Conservation (phyloP, 306 rosid genomes). For the Fagus sylvatica region DNA sequence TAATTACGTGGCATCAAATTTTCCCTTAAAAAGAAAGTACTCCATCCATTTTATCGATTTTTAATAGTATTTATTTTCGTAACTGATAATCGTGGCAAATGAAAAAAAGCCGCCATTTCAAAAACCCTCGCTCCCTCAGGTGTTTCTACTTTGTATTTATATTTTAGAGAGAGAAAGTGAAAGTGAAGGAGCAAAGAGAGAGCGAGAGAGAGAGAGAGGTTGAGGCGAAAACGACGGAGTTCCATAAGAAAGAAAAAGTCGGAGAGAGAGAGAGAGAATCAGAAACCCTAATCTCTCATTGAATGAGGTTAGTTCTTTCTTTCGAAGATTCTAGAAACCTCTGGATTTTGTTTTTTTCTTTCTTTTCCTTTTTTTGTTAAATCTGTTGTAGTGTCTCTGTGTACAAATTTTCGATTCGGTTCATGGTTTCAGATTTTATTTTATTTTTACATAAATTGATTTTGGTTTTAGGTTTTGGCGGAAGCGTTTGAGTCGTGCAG, state of each 20-base stretch:
- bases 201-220: not conserved
- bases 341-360: not conserved
- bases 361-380: not conserved
- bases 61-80: not conserved
- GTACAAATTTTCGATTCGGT: not conserved
- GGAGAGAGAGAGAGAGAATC: not conserved
- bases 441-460: not conserved
- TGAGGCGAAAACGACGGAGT: not conserved
- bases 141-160: not conserved
- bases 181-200: not conserved
- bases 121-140: not conserved
- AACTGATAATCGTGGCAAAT: slow-evolving; percentile 10
- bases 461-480: not conserved
- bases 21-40: not conserved
- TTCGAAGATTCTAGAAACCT: not conserved
- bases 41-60: too few species aligned
- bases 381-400: not conserved
- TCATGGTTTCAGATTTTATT: not conserved
- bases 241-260: not conserved
- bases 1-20: not conserved
- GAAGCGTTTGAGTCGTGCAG: too few species aligned
- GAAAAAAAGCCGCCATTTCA: slow-evolving; percentile 7
- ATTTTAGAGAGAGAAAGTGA: not conserved
- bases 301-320: slow-evolving; percentile 6
- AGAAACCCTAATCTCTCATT: slow-evolving; percentile 4